Base-by-base conservation (phyloP, 2,329 filamentous ascomycete genomes). In the Sclerotinia minor region DNA sequence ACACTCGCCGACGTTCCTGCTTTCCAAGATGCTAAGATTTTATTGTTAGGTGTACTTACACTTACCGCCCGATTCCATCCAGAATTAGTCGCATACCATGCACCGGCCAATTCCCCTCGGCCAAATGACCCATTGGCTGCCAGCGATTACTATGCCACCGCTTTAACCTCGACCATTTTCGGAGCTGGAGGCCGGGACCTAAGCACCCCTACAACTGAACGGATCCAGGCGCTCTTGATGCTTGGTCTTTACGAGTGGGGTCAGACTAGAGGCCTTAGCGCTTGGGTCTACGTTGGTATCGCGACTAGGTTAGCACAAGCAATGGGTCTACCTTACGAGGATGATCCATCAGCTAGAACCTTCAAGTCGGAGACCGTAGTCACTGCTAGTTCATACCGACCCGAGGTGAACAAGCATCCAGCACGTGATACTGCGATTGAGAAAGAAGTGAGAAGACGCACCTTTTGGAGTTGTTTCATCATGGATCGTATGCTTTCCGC, bases 401-500 rank as follows among this genome's bases (percentile, higher is more conserved):
- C 60, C 9, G 67, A 65, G 49, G 53, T 65, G 58, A 65, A 70
- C 35, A 65, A 58, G 32, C 47, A 44, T 26, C 60, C 61, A 49
- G 60, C 61, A 65, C 76, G 78, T 21, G 78, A 76, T 45, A 77
- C 80, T 21, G 83, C 85, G 58, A 84, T 89, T 29, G 80, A 84
- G 47, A 86, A 85, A 68, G 90, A 92, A 76, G 84, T 89, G 17
- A 81, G 83, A 69, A 82, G 90, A 35, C 84, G 90, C 8, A 91
- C 89, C 0, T 90, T 92, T 80, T 92, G 89, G 80, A 91, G 89
- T 72, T 91, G 89, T 73, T 87, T 90, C 68, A 87, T 92, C 64
- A 81, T 92, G 72, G 90, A 92, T 75, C 85, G 89, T 3, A 85
- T 91, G 77, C 79, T 92, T 32, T 85, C 87, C 47, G 88, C 85